These are phyloP conservation scores for Trametes maxima DNA, from an alignment of 768 basidiomycete genomes.

Conservation along the genomic window DNA sequence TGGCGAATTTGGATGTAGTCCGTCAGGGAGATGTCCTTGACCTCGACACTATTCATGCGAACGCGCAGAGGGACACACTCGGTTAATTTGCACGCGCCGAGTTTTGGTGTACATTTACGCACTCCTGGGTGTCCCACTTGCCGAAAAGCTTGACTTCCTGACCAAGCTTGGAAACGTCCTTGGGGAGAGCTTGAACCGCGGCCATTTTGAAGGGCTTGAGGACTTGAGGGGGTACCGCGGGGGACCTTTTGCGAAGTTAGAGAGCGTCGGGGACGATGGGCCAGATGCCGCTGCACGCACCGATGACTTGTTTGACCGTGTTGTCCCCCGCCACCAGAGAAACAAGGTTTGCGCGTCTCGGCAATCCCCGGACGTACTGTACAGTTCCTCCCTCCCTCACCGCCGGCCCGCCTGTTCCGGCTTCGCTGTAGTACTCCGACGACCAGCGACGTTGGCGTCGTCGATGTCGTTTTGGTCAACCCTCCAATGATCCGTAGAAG, in stretches of 20 bases:
- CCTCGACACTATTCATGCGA: constrained; percentile 73
- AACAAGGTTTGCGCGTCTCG: constrained; percentile 34
- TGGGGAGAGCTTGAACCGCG: constrained; percentile 71
- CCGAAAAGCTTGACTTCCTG: constrained; percentile 95
- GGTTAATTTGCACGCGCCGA: constrained; percentile 6
- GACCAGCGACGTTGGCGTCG: not conserved
- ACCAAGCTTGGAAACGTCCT: constrained; percentile 78
- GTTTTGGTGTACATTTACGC: constrained; percentile 41
- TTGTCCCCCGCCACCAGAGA: constrained; percentile 36
- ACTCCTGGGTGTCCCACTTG: constrained; percentile 99
- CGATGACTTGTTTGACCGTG: constrained; percentile 47
- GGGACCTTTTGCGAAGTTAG: constrained; percentile 25
- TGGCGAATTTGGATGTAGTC: constrained; percentile 99
- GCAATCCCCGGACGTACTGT: constrained; percentile 26
- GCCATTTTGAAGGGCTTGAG: constrained; percentile 49
- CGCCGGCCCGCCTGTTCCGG: constrained; percentile 9
- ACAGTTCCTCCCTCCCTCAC: constrained; percentile 20
- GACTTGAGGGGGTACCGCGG: constrained; percentile 25
- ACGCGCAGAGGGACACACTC: not conserved
- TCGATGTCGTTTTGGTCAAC: not conserved
- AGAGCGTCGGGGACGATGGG: constrained; percentile 26
- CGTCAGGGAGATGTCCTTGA: constrained; percentile 98
- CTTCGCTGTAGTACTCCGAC: not conserved
- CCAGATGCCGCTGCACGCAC: constrained; percentile 22
- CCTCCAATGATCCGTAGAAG: not conserved